Evolutionary conservation across 257 asterid genomes (phyloP), one percentile per base, ranked within the genome.

Genomic region (Solanum lycopersicoides): DNA sequence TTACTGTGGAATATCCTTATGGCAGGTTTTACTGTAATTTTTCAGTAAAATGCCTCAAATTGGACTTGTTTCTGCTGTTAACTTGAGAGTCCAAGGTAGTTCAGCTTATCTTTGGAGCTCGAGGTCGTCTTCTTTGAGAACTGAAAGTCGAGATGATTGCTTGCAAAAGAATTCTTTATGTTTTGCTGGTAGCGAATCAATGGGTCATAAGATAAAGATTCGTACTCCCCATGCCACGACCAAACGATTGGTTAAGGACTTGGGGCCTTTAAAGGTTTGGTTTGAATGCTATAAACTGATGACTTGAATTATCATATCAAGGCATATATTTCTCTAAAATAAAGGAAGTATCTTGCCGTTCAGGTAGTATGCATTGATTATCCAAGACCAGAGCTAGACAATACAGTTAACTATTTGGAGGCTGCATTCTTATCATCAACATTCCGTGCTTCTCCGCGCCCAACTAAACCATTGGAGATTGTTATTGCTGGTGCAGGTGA

Each of bases 401-500:
- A 92, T 90, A 94, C 98, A 20, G 93, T 88, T 45, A 95, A 96
- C 88, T 96, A 87, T 90, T 88, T 96, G 92, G 99, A 95, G 91
- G 98, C 99, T 79, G 99, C 98, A 89, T 88, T 56, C 9, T 89
- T 95, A 89, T 96, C 99, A 86, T 93, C 99, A 16, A 65, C 93
- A 3, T 96, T 96, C 88, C 90, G 90, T 76, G 59, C 89, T 90
- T 90, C 94, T 91, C 91, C 94, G 25, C 96, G 95, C 68, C 99
- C 99, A 60, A 92, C 69, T 25, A 97, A 93, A 88, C 98, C 98
- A 30, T 88, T 97, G 90, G 93, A 97, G 91, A 90, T 96, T 79
- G 94, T 97, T 53, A 93, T 97, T 89, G 99, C 99, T 68, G 99
- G 99, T 87, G 98, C 98, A 92, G 99, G 99, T 97, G 83, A 84